phyloP scores from a whole-genome alignment of 352 stramenopile species.

The Hyaloperonospora brassicae region DNA sequence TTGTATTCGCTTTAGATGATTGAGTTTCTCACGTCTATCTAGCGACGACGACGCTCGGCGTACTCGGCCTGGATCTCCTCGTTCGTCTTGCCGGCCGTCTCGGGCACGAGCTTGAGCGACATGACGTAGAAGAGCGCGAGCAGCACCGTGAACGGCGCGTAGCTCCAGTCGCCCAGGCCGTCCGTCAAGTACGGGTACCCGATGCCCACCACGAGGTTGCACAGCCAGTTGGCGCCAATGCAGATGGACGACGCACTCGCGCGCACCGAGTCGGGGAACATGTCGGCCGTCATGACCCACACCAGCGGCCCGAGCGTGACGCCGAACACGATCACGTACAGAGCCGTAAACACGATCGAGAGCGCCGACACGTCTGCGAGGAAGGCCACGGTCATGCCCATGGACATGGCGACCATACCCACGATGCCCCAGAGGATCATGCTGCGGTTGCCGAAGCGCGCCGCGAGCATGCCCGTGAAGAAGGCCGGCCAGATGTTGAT shows the following conservation, averaged over 20 bases:
- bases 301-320: conserved; percentile 4
- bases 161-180: conserved; percentile 28
- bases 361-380: conserved; percentile 12
- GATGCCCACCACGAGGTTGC: conserved; percentile 39
- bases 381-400: conserved; percentile 23
- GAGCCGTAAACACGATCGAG: conserved; percentile 22
- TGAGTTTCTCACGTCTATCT: too few species aligned
- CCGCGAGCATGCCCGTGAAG: conserved; percentile 21
- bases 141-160: conserved; percentile 29
- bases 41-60: conserved; percentile 14
- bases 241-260: conserved; percentile 30
- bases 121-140: conserved; percentile 38
- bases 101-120: conserved; percentile 38
- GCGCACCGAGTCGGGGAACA: conserved; percentile 23
- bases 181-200: conserved; percentile 35
- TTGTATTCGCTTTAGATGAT: too few species aligned
- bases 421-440: conserved; percentile 34
- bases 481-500: conserved; percentile 26
- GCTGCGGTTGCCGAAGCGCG: conserved; percentile 39
- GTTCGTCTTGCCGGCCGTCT: conserved; percentile 46
- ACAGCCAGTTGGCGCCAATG: conserved; percentile 35
- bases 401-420: conserved; percentile 16
- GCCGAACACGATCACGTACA: conserved; percentile 24
- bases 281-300: conserved; percentile 7
- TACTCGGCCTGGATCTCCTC: conserved; percentile 48